Percentiles rank a stretch among this genome's conserved stretches.
These are phyloP conservation scores for Millerago galiae DNA, from an alignment of 805 yeast species.

Conservation along the genomic window DNA sequence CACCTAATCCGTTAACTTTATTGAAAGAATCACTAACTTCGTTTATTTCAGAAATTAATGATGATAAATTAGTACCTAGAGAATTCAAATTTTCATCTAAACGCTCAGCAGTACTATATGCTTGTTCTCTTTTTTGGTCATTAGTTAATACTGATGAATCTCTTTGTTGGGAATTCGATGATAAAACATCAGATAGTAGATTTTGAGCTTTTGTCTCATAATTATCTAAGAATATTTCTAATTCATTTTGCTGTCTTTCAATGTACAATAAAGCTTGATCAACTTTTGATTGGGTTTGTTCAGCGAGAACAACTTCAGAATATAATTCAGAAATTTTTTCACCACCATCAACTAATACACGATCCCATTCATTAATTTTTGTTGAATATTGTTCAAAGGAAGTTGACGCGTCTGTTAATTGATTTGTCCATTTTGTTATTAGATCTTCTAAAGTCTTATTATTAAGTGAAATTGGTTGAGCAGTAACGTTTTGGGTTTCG, in stretches of 20 bases:
- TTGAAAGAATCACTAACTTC: conserved; percentile 76
- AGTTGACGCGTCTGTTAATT: conserved; percentile 63
- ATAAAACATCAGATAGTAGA: conserved; percentile 29
- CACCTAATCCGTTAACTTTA: conserved; percentile 42
- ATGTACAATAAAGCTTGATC: conserved; percentile 85
- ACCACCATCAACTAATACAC: conserved; percentile 74
- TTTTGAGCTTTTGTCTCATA: conserved; percentile 52
- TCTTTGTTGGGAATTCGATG: conserved; percentile 24
- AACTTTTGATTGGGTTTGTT: conserved; percentile 74
- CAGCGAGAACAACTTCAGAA: conserved; percentile 74
- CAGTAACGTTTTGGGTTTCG: conserved; percentile 50
- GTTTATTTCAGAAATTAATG: conserved; percentile 76
- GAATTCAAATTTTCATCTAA: conserved; percentile 75
- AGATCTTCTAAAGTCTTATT: conserved; percentile 92
- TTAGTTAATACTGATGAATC: conserved; percentile 40
- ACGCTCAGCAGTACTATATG: conserved; percentile 80
- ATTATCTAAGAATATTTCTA: conserved; percentile 73
- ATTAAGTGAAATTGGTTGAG: conserved; percentile 70
- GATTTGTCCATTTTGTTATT: conserved; percentile 88
- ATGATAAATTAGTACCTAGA: conserved; percentile 68
- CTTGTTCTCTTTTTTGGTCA: conserved; percentile 85
- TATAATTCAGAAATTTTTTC: conserved; percentile 75
- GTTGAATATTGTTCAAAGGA: conserved; percentile 71
- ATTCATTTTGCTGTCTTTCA: conserved; percentile 87
- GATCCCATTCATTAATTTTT: conserved; percentile 82